Percentiles rank a stretch among this genome's conserved stretches.
phyloP scores from a whole-genome alignment of 495 filamentous ascomycete species.

The Zalerion maritima region DNA sequence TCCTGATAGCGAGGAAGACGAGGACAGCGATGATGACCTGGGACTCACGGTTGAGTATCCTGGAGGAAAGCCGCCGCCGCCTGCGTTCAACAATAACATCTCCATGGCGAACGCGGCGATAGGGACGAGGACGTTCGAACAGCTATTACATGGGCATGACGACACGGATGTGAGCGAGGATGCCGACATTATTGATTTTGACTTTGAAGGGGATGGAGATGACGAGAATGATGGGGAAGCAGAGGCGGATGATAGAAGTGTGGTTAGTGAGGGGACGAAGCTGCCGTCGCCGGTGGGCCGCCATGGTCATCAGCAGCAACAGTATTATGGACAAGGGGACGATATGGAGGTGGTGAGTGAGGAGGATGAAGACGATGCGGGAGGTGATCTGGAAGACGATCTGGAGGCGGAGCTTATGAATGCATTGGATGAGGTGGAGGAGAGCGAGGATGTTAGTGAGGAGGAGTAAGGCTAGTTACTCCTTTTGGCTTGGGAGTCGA shows the following conservation, averaged over 20 bases:
- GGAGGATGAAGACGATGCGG: conserved; percentile 7
- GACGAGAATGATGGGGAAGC: conserved; percentile 5
- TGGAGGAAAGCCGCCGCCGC: conserved; percentile 18
- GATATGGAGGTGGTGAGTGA: conserved; percentile 13
- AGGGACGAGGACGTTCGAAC: conserved; percentile 1
- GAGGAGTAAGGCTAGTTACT: conserved; percentile 15
- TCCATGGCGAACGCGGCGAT: conserved; percentile 1
- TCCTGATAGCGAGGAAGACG: conserved; percentile 23
- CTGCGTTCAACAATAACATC: conserved; percentile 3
- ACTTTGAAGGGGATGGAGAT: background rate
- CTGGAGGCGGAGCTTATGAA: conserved; percentile 24
- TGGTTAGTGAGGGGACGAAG: too few species aligned
- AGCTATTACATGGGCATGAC: background rate
- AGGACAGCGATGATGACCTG: conserved; percentile 30
- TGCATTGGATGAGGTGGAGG: conserved; percentile 9
- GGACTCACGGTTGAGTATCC: conserved; percentile 32
- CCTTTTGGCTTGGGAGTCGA: too few species aligned
- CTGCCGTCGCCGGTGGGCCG: too few species aligned
- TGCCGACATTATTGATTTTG: too few species aligned
- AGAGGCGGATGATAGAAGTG: too few species aligned
- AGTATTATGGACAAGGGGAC: too few species aligned
- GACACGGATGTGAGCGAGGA: conserved; percentile 1
- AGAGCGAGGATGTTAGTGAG: conserved; percentile 27
- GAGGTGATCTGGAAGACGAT: conserved; percentile 17
- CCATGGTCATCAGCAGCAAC: too few species aligned